phyloP scores from a whole-genome alignment of 208 protist species.

The Leptomonas seymouri region DNA sequence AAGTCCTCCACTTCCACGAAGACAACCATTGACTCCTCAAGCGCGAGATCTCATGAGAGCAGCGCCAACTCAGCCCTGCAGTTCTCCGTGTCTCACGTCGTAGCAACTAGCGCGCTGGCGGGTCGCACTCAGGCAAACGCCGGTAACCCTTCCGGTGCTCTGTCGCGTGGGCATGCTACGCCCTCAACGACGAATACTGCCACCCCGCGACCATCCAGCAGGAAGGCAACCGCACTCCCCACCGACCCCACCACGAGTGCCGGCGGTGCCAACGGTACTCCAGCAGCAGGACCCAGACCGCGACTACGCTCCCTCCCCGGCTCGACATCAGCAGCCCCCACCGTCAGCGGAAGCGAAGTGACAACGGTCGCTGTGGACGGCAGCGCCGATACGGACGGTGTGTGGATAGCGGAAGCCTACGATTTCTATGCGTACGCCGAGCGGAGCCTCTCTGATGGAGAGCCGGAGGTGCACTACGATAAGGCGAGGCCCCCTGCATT shows the following conservation, averaged over 20 bases:
- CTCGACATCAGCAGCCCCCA: too few relatives aligned
- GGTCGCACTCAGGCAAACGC: background rate
- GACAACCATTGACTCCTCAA: background rate
- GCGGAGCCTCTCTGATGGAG: constrained; percentile 5
- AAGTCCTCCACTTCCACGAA: background rate
- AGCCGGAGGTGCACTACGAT: background rate
- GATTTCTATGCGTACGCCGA: constrained; percentile 20
- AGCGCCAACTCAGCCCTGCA: background rate
- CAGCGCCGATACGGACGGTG: constrained; percentile 5
- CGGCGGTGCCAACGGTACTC: too few relatives aligned
- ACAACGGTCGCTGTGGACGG: background rate
- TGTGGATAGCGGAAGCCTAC: constrained; percentile 21
- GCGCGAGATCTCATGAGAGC: background rate
- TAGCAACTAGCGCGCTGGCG: background rate
- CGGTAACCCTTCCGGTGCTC: background rate
- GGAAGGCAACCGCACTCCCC: background rate
- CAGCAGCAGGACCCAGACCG: too few relatives aligned
- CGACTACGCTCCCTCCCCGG: too few relatives aligned
- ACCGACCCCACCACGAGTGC: too few relatives aligned
- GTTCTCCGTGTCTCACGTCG: background rate
- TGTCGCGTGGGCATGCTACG: background rate
- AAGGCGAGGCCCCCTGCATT: background rate
- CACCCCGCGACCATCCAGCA: background rate
- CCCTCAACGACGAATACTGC: background rate
- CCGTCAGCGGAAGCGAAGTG: too few relatives aligned